Base-by-base conservation (phyloP, 805 yeast species). In the Ascoidea asiatica region DNA sequence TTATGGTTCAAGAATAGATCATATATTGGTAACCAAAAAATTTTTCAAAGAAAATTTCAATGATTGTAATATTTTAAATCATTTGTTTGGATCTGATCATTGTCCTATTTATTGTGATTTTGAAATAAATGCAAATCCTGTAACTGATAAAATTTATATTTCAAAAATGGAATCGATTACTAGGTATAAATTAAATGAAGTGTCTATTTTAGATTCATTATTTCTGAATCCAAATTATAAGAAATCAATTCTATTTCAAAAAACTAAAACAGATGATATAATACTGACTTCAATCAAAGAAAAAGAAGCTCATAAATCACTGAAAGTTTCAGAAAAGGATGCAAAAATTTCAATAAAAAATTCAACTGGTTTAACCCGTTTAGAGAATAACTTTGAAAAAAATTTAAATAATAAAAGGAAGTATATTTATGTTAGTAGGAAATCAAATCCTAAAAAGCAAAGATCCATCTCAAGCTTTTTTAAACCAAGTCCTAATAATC, bases 81-180 rank as follows among this genome's bases (percentile, higher is more conserved):
- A 69, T 39, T 53, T 89, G 1, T 64, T 73, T 57, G 98, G 98
- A 0, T 86, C 96, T 0, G 98, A 90, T 58, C 98, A 90, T 61
- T 90, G 97, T 59, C 98, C 98, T 0, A 75, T 87, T 0, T 87
- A 59, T 55, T 70, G 87, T 1, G 97, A 87, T 57, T 55, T 88
- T 39, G 62, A 64, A 37, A 44, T 58, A 5, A 41, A 42, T 1
- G 37, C n/a, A n/a, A n/a, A n/a, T n/a, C n/a, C n/a, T n/a, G n/a
- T n/a, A n/a, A 23, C 33, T 23, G 33, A 23, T 7, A 23, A 23
- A 23, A 23, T 23, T 23, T 23, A 23, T 23, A 23, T 7, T 11
- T 11, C 33, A 23, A 23, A 23, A 23, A 7, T 23, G 11, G 33
- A 23, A 23, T 6, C 33, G 11, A 23, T 7, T 11, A 23, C 33